Evolutionary conservation across 2,329 filamentous ascomycete species (phyloP), one percentile per base, ranked within the genome.

Genomic region (Aspergillus fijiensis): DNA sequence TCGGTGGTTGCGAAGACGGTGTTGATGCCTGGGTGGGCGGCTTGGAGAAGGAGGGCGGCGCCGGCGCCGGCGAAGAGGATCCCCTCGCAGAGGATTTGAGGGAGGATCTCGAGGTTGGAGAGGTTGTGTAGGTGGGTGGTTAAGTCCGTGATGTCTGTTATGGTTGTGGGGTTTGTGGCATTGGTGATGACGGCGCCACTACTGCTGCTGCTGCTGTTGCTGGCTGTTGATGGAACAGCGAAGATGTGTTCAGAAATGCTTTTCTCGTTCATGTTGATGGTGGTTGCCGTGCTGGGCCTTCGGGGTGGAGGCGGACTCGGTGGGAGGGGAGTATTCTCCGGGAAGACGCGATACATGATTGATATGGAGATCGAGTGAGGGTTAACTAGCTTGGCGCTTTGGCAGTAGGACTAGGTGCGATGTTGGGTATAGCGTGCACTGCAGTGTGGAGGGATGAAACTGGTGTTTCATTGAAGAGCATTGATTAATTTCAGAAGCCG

Each of bases 1-100:
- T 57, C 61, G 29, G 48, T n/a, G 42, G 10, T 68, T 27, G 57
- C 51, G 47, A 49, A 60, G 49, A 54, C 48, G 23, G 56, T 42
- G 21, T 53, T 59, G 54, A 65, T 58, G 39, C 60, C 60, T 19
- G 70, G 72, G 27, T 70, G 59, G 4, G 74, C 71, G 31, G 74
- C 74, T 61, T 75, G 73, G 1, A 76, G 66, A 4, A 76, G 66
- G 4, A 76, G 64, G 2, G 73, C 69, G 9, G 73, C 70, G 2
- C 72, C 73, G 0, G 70, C 69, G n/a, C 72, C 74, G 0, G 72
- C 70, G 51, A 76, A 72, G 49, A 75, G 58, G 27, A 75, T 74
- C 3, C 74, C 74, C 55, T 76, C 73, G 52, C 69, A 68, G 2
- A 75, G 69, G 33, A 76, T 75, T 27, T 74, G 70, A 7, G 74